These are phyloP conservation scores for Adiantum capillusveneris DNA, from an alignment of 75 land plant species.

Conservation along the genomic window DNA sequence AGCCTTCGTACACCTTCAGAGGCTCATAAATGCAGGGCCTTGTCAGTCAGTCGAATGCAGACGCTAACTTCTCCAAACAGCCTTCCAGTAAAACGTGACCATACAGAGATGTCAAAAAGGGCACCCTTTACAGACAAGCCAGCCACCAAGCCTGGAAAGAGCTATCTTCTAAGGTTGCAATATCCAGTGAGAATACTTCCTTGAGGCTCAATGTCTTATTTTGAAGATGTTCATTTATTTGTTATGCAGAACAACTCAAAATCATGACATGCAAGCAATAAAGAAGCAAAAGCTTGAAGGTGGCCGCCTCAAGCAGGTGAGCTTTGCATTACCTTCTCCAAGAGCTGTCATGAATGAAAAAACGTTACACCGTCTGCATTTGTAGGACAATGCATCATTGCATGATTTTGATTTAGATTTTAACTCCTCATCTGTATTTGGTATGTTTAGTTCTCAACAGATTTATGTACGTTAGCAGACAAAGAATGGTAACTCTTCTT, in stretches of 20 bases:
- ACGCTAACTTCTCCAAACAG: constrained; percentile 13
- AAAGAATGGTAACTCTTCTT: too few relatives aligned
- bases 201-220: not conserved
- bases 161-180: not conserved
- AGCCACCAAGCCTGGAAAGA: constrained; percentile 2
- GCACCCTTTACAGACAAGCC: constrained; percentile 4
- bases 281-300: constrained; percentile 92
- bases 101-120: constrained; percentile 3
- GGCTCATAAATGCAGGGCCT: too few relatives aligned
- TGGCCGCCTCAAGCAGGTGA: constrained; percentile 69
- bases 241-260: not conserved
- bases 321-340: too few relatives aligned
- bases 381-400: too few relatives aligned
- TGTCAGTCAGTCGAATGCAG: too few relatives aligned
- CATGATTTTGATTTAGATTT: too few relatives aligned
- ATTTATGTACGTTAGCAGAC: too few relatives aligned
- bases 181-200: not conserved
- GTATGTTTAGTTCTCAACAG: too few relatives aligned
- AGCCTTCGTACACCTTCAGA: not conserved
- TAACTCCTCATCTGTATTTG: too few relatives aligned
- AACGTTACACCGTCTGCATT: too few relatives aligned
- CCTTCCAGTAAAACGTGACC: constrained; percentile 19
- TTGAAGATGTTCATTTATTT: constrained; percentile 5
- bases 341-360: too few relatives aligned
- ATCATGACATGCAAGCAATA: constrained; percentile 53